Evolutionary conservation across 1,284 basidiomycete species (phyloP).

Genomic region (Cryptococcus wingfieldii): DNA sequence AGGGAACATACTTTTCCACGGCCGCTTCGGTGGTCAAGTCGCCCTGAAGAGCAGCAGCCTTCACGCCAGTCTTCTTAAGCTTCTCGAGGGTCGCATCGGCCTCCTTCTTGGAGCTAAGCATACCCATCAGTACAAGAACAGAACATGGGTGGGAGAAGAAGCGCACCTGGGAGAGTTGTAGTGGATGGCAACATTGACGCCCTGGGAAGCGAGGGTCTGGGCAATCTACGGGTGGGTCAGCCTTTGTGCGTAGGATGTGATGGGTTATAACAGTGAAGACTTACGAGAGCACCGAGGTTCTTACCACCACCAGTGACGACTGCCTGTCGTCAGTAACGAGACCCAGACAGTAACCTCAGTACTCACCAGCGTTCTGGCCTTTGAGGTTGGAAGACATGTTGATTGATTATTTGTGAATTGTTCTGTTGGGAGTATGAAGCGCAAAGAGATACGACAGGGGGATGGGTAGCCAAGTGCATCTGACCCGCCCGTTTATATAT

Average conservation of each 20-base stretch:
- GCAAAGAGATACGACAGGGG: too few relatives aligned
- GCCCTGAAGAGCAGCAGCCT: conserved; percentile 1
- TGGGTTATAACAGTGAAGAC: neutral
- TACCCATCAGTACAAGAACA: neutral
- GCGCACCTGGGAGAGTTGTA: conserved; percentile 1
- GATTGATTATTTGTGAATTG: neutral
- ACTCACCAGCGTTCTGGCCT: neutral
- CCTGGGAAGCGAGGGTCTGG: neutral
- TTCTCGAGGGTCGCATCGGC: neutral
- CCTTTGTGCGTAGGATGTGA: neutral
- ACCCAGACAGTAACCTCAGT: neutral
- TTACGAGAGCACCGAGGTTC: conserved; percentile 4
- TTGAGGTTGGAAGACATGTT: neutral
- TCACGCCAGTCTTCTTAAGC: neutral
- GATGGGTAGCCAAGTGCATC: neutral
- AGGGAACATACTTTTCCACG: neutral
- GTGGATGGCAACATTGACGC: conserved; percentile 1
- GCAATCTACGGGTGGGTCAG: conserved; percentile 1
- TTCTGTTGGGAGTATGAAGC: neutral
- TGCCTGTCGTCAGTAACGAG: neutral
- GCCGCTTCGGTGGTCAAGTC: conserved; percentile 1
- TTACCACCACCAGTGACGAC: conserved; percentile 2
- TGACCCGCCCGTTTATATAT: too few relatives aligned
- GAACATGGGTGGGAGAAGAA: too few relatives aligned
- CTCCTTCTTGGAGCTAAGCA: neutral